Base-by-base conservation (phyloP, 192 early-diverging fungal species). In the Phlyctochytrium arcticum region DNA sequence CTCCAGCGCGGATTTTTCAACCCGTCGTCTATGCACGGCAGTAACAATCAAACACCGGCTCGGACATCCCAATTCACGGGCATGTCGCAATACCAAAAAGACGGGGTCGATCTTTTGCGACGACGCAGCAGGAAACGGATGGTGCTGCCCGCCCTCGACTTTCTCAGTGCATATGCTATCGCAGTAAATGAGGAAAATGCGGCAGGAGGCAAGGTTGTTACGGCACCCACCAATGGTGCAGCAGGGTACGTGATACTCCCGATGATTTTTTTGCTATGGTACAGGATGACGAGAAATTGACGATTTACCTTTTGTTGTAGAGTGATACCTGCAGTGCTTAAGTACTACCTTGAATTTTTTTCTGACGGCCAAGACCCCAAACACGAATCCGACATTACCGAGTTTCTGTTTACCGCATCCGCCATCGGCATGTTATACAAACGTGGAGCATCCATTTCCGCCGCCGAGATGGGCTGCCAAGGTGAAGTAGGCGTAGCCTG, bases 351-450 rank as follows among this genome's bases (percentile, higher is more conserved):
- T 8, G 92, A 95, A 70, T 98, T 98, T 71, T 87, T 95, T 60
- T 94, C 75, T 63, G 57, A 58, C 48, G 63, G 46, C 59, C 70
- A 66, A n/a, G 60, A 69, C 5, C 49, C 88, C n/a, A 84, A 85
- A 32, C 35, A 42, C 26, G 64, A 66, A 23, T 66, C 64, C 19
- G 94, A 95, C 59, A 85, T 94, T 29, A 85, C 94, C 75, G 92
- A 95, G 71, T 95, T 95, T 60, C 67, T 98, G 36, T 82, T 98
- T 44, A 98, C 95, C 0, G 89, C 92, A 1, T 88, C 93, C 0
- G 95, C 95, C 2, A 89, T 98, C 54, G 95, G 95, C 17, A 98
- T 98, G 95, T 76, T 98, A 36, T 98, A 90, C 82, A 98, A 98
- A 76, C 84, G 92, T 39, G 93, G 95, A 5, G 95, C 95, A 0